Evolutionary conservation across 306 rosid genomes (phyloP), one percentile per base, ranked within the genome.

Genomic region (Trifolium repens): DNA sequence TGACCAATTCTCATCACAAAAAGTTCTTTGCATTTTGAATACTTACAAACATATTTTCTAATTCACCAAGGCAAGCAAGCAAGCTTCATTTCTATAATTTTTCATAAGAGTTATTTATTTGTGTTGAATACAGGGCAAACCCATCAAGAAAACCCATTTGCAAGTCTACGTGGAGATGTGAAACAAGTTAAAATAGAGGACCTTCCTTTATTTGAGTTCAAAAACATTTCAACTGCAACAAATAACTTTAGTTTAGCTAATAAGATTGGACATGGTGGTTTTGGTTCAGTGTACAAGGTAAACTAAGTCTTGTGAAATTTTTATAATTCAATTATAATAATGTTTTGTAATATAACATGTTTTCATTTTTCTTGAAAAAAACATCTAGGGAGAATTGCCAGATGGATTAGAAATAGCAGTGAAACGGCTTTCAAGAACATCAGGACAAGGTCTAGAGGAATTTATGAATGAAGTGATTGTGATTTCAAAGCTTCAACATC

Each of bases 241-340:
- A 61, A 75, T 32, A n/a, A 82, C 44, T 85, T 85, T 37, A 27
- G 42, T 17, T 17, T 4, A 5, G 34, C 60, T 27, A 84, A 68
- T 63, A 80, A 67, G 54, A 81, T 84, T 46, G 87, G 84, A 0
- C 55, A 80, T 9, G 87, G 69, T n/a, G 85, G 85, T 42, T 81
- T 81, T 64, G 85, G 85, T 30, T 59, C 81, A 0, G 85, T 81
- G 8, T 81, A 76, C 9, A 81, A 71, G 85, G 85, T 81, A 76
- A 11, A 40, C 12, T 12, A 17, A 16, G 5, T 30, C 54, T 27
- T 10, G 32, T 34, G 3, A 27, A n/a, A 4, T 44, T 30, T 5
- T 27, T 15, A n/a, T 26, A 5, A 26, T 1, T 24, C 24, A 55
- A 22, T 22, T 22, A 22, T 22, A 22, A 1, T 17, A 14, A 72